These are phyloP conservation scores for Chlorencoelia australis DNA, from an alignment of 2,329 filamentous ascomycete species.

Conservation along the genomic window DNA sequence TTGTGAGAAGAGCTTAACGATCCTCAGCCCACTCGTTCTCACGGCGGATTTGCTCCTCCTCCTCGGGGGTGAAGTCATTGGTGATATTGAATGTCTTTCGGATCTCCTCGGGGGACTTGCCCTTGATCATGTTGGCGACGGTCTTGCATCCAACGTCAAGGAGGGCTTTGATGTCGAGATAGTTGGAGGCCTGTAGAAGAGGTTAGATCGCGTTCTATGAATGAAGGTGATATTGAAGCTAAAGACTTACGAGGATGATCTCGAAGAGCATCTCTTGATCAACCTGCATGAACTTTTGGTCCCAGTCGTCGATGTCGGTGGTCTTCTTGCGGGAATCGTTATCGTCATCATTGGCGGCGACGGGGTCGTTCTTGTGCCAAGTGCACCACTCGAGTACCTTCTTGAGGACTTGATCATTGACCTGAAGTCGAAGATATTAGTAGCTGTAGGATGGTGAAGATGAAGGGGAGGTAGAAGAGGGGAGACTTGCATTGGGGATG, in stretches of 20 bases:
- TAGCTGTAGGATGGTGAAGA: conserved; percentile 4
- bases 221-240: not conserved
- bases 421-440: conserved; percentile 36
- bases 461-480: not conserved
- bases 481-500: conserved; percentile 61
- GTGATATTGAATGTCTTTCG: conserved; percentile 99
- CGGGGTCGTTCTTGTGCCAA: conserved; percentile 84
- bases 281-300: conserved; percentile 99
- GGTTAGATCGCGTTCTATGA: not conserved
- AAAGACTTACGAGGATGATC: conserved; percentile 77
- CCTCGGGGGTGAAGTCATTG: conserved; percentile 97
- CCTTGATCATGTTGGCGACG: conserved; percentile 99
- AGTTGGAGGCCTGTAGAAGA: conserved; percentile 71
- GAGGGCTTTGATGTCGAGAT: conserved; percentile 96
- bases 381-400: conserved; percentile 99
- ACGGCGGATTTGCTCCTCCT: conserved; percentile 93
- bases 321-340: conserved; percentile 95
- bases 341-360: conserved; percentile 75
- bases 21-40: conserved; percentile 92
- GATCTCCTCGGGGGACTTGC: conserved; percentile 98
- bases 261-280: conserved; percentile 99
- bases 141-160: conserved; percentile 99
- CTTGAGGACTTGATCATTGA: conserved; percentile 85
- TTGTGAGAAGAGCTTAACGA: conserved; percentile 50
- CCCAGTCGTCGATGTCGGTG: conserved; percentile 98